phyloP scores from a whole-genome alignment of 2,329 filamentous ascomycete species.

The Paraphaeosphaeria minitans region DNA sequence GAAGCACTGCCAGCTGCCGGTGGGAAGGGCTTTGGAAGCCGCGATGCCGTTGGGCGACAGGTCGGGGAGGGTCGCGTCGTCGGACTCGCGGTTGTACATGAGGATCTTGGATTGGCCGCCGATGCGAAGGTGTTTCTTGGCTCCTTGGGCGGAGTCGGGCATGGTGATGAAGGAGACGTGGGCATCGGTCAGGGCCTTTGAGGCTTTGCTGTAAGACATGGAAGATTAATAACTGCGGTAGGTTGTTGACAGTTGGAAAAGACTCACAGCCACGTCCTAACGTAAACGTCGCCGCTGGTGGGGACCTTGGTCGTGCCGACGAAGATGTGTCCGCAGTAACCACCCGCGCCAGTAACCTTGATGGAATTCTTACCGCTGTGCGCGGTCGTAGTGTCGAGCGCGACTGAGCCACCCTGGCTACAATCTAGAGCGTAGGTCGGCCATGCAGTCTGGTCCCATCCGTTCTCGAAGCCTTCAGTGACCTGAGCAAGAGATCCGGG shows the following conservation, averaged over 20 bases:
- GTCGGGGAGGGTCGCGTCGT: conserved; percentile 66
- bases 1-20: conserved; percentile 62
- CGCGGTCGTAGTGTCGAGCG: conserved; percentile 61
- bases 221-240: conserved; percentile 20
- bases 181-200: conserved; percentile 61
- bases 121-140: conserved; percentile 65
- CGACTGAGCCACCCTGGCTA: conserved; percentile 63
- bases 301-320: conserved; percentile 64
- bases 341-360: conserved; percentile 72
- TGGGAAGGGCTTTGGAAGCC: conserved; percentile 57
- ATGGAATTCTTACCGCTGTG: conserved; percentile 70
- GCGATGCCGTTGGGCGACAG: conserved; percentile 65
- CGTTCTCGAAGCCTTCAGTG: conserved; percentile 62
- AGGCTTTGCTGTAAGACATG: conserved; percentile 54
- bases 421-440: conserved; percentile 64
- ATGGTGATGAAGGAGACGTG: conserved; percentile 70
- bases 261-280: conserved; percentile 61
- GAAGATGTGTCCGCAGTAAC: conserved; percentile 60
- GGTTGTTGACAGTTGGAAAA: not conserved
- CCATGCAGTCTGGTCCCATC: conserved; percentile 64
- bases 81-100: conserved; percentile 68
- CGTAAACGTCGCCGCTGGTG: conserved; percentile 61
- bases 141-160: conserved; percentile 62
- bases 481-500: conserved; percentile 59
- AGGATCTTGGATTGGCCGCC: conserved; percentile 65